Conservation (phyloP, 805 yeast genomes). For the Monosporozyma siamensis region DNA sequence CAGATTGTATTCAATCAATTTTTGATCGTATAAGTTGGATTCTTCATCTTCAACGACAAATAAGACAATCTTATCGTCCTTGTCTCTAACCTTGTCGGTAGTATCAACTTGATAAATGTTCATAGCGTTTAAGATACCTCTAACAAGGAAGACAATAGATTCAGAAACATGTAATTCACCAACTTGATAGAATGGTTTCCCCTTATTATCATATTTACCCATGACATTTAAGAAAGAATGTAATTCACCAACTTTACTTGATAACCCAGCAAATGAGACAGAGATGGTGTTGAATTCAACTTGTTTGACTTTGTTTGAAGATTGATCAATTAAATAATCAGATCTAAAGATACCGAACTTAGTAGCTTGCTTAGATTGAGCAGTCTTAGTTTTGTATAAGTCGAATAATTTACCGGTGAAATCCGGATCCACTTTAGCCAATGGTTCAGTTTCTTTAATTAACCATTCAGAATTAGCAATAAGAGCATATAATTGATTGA, state of each 20-base stretch:
- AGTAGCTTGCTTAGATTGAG: slow-evolving; percentile 52
- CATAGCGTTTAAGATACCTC: slow-evolving; percentile 10
- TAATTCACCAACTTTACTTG: slow-evolving; percentile 66
- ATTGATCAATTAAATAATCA: slow-evolving; percentile 65
- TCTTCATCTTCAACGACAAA: slow-evolving; percentile 81
- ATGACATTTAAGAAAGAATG: slow-evolving; percentile 56
- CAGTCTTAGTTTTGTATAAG: slow-evolving; percentile 6
- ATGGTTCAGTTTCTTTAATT: slow-evolving; percentile 40
- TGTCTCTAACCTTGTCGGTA: slow-evolving; percentile 43
- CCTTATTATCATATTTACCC: slow-evolving; percentile 43
- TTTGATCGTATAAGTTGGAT: slow-evolving; percentile 86
- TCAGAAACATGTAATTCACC: slow-evolving; percentile 52
- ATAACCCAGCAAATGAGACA: slow-evolving; percentile 89
- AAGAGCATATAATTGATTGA: slow-evolving; percentile 65
- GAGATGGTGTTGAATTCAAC: slow-evolving; percentile 95
- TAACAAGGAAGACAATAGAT: slow-evolving; percentile 34
- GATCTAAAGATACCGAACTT: slow-evolving; percentile 82
- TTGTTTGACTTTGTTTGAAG: slow-evolving; percentile 57
- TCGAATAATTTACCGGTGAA: slow-evolving; percentile 75
- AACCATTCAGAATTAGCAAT: slow-evolving; percentile 62
- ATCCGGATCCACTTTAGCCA: slow-evolving; percentile 53
- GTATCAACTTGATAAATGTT: slow-evolving; percentile 42
- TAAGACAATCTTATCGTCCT: slow-evolving; percentile 45
- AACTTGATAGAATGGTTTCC: slow-evolving; percentile 33
- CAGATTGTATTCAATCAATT: slow-evolving; percentile 67